Base-by-base conservation (phyloP, 2,329 filamentous ascomycete species). In the Penicillium sp. region DNA sequence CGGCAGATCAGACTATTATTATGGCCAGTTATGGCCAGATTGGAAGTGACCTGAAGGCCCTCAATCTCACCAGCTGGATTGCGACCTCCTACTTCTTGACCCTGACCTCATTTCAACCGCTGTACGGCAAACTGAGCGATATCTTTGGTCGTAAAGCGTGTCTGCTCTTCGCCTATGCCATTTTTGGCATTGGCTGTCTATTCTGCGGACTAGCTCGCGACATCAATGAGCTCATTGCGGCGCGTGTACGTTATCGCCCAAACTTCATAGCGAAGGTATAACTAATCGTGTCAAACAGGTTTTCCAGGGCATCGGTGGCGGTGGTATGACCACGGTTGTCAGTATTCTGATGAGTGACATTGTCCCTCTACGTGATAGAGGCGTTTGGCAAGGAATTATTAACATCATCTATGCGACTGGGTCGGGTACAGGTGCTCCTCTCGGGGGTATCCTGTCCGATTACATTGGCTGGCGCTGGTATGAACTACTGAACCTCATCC, bases 1-100 rank as follows among this genome's bases (percentile, higher is more conserved):
- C 86, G 3, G 76, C 84, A 41, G 87, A 91, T 61, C 85, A 89
- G 65, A 87, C 87, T 0, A 80, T 90, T 44, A 82, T 87, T 24
- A 80, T 90, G 40, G 81, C 82, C n/a, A 83, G 78, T n/a, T 89
- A 89, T 65, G 85, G 84, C 40, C 81, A 78, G 52, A 90, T 91
- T 57, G 86, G 86, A 9, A 87, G 78, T 46, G 87, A 90, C 52
- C 71, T 91, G 23, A 75, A 86, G 42, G 85, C 86, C 1, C 74
- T 91, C 42, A 87, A 85, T 61, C 80, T 79, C 54, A 88, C 85
- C 3, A 85, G 80, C 42, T 89, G 86, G 86, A 84, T 89, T 48
- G 85, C 85, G 23, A 81, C 80, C 22, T 76, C 76, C 24, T 77
- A 90, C 64, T 85, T 89, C 58, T 74, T 90, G 42, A 87, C 86